Conservation (phyloP, 2,329 filamentous ascomycete genomes). For the Alternaria rosae region DNA sequence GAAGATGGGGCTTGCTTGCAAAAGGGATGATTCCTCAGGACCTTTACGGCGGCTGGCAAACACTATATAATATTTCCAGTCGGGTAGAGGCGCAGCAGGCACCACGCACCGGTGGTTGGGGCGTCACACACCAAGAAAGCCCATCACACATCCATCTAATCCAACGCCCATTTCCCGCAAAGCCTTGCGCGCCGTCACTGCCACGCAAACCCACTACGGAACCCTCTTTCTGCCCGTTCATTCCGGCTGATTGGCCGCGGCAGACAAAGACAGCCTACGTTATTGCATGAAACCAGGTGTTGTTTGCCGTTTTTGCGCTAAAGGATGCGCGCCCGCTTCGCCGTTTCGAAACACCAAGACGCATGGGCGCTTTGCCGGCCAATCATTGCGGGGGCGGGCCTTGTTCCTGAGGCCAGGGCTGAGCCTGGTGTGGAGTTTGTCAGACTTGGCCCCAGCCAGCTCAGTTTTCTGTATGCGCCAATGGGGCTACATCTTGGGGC, state of each 20-base stretch:
- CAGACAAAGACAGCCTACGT: constrained; percentile 1
- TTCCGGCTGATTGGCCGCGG: constrained; percentile 9
- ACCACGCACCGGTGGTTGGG: constrained; percentile 19
- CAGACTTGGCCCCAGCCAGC: constrained; percentile 17
- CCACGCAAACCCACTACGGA: background rate
- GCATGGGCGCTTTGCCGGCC: constrained; percentile 21
- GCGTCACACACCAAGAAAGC: constrained; percentile 9
- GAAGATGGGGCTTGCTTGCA: constrained; percentile 1
- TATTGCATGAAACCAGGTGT: constrained; percentile 19
- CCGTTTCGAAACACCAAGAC: constrained; percentile 34
- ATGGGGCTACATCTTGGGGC: background rate
- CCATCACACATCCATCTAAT: constrained; percentile 3
- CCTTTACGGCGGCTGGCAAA: constrained; percentile 14
- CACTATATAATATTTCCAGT: constrained; percentile 20
- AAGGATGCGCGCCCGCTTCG: background rate
- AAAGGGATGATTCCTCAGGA: background rate
- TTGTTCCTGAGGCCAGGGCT: constrained; percentile 15
- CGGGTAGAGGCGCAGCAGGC: constrained; percentile 21
- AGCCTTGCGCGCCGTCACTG: constrained; percentile 5
- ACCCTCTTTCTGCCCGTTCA: background rate
- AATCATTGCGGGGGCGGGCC: constrained; percentile 22
- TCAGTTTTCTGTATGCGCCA: constrained; percentile 4
- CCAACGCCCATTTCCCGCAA: background rate
- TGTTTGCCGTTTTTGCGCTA: constrained; percentile 18
- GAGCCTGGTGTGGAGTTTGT: constrained; percentile 5